phyloP scores from a whole-genome alignment of 176 grass and related monocot genomes.

The Oryza nivara region DNA sequence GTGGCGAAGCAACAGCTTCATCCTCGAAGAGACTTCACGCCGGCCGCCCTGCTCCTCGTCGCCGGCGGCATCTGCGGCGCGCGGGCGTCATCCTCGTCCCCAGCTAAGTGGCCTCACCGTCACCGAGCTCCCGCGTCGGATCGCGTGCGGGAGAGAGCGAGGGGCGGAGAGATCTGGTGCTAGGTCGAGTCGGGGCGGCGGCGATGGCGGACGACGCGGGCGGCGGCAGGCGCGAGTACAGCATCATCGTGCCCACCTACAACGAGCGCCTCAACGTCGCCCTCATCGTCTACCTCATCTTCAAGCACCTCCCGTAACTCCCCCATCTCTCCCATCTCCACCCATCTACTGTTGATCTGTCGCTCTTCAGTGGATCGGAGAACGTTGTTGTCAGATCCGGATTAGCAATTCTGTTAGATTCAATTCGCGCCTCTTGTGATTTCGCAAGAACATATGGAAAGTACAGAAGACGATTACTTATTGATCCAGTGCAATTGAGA shows the following conservation, averaged over 20 bases:
- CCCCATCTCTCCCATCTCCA: not conserved
- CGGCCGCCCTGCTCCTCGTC: not conserved
- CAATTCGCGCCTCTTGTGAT: not conserved
- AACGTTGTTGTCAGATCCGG: not conserved
- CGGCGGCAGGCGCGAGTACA: slow-evolving; percentile 57
- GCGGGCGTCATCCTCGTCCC: not conserved
- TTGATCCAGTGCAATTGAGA: not conserved
- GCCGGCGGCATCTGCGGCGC: not conserved
- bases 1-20: not conserved
- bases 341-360: slow-evolving; percentile 11
- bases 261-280: slow-evolving; percentile 96
- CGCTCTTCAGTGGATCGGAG: not conserved
- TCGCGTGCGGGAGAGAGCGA: not conserved
- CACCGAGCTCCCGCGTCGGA: too few relatives aligned
- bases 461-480: not conserved
- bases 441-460: not conserved
- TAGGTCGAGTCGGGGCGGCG: not conserved
- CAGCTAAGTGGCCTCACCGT: not conserved
- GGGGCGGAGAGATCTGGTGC: slow-evolving; percentile 9
- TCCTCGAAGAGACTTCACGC: not conserved
- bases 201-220: slow-evolving; percentile 24
- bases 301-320: slow-evolving; percentile 86
- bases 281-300: slow-evolving; percentile 87
- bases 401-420: slow-evolving; percentile 7
- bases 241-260: slow-evolving; percentile 93